Percentiles rank a stretch among this genome's conserved stretches.
phyloP scores from a whole-genome alignment of 805 yeast genomes.

The Cyberlindnera nakhonratchasimensis region DNA sequence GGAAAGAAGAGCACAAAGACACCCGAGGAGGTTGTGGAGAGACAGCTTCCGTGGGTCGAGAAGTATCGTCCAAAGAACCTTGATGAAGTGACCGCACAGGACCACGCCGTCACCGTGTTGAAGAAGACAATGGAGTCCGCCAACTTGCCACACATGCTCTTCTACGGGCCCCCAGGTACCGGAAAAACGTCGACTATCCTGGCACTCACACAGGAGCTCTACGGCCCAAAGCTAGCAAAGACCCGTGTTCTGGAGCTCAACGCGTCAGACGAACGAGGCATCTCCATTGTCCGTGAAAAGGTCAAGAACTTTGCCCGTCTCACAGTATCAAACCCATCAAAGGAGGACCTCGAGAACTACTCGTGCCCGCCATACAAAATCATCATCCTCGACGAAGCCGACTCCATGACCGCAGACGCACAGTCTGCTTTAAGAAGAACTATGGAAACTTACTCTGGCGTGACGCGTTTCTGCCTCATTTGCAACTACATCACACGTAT shows the following conservation, averaged over 20 bases:
- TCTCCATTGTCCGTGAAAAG: constrained; percentile 80
- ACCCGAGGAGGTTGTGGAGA: constrained; percentile 23
- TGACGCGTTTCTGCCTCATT: constrained; percentile 89
- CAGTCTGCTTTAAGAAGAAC: constrained; percentile 93
- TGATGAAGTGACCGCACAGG: constrained; percentile 89
- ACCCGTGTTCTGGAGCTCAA: constrained; percentile 76
- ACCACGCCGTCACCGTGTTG: constrained; percentile 79
- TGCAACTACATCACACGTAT: constrained; percentile 96
- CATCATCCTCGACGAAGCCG: constrained; percentile 92
- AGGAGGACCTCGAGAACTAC: constrained; percentile 63
- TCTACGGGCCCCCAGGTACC: constrained; percentile 93
- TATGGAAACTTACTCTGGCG: constrained; percentile 87
- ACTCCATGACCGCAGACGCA: constrained; percentile 95
- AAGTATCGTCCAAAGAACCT: constrained; percentile 87
- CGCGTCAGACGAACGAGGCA: constrained; percentile 91
- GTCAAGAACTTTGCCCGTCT: constrained; percentile 84
- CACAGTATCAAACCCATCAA: constrained; percentile 75
- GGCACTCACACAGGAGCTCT: constrained; percentile 76
- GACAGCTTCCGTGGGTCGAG: constrained; percentile 83
- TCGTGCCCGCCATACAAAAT: constrained; percentile 97
- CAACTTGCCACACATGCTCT: constrained; percentile 87
- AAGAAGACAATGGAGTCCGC: constrained; percentile 75
- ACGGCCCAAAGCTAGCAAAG: constrained; percentile 67
- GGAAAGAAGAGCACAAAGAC: constrained; percentile 28
- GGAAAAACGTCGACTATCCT: constrained; percentile 88